Evolutionary conservation across 2,329 filamentous ascomycete genomes (phyloP), one percentile per base, ranked within the genome.

Genomic region (Colletotrichum tamarilloi): DNA sequence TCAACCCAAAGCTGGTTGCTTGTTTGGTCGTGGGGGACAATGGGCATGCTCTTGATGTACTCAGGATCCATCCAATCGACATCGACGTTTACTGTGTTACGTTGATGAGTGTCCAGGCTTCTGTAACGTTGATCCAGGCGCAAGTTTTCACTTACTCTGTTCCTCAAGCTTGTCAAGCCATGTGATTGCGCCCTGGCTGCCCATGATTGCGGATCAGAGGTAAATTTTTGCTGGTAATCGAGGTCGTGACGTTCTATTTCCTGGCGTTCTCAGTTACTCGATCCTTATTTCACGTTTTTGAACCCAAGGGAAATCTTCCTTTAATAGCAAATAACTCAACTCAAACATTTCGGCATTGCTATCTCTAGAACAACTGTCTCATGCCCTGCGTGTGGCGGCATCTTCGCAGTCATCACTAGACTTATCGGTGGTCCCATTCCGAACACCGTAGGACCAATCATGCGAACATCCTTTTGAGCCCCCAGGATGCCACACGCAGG

Each of bases 1-100:
- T 87, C 85, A 32, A 87, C 86, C 80, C 82, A 85, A 5, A 85
- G 80, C 76, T 88, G 86, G 76, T 88, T 88, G 78, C 84, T 86
- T 4, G 86, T 88, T 78, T 86, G 84, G 74, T 88, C 86, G 70
- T 87, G 83, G 30, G 84, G 84, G 4, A 80, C 80, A 72, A 87
- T 82, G 12, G 82, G 81, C 77, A 87, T 84, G n/a, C 77, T 78
- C 68, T 83, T 83, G 73, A 86, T 84, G 76, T 84, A 87, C 16
- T 85, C 83, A 1, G 85, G 83, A 71, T 86, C 86, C 86, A 88
- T 88, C 81, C 84, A 87, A 75, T 88, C 86, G 28, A 88, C 84
- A 72, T 88, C 86, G 67, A 88, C 80, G 38, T 88, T 84, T 70
- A 88, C 86, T 88, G 55, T 63, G 49, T 42, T 42, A 19, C 30